Base-by-base conservation (phyloP, 352 stramenopile genomes). In the Globisporangium emineosum region DNA sequence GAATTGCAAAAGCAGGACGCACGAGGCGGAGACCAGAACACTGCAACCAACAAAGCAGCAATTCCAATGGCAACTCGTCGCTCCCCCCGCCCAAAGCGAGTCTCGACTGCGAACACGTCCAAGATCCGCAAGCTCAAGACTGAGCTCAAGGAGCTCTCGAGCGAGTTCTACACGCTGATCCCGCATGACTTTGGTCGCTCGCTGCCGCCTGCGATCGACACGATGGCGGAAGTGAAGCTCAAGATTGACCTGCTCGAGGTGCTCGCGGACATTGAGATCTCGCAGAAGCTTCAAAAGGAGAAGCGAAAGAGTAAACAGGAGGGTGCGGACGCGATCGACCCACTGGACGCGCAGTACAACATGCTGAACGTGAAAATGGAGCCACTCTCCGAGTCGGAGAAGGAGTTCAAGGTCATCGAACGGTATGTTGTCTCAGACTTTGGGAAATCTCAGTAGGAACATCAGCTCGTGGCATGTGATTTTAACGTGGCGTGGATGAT, bases 91-190 rank as follows among this genome's bases (percentile, higher is more conserved):
- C 42, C 42, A 13, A 50, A 50, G 42, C 42, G 42, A 9, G 42
- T 50, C 19, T 27, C 42, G 1, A 50, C 42, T 15, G 52, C 56
- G 53, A 74, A 66, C 64, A 60, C 75, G 32, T 47, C 66, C 5
- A 19, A 77, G 37, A 69, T 77, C 5, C 43, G 60, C 9, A 71
- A 66, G 55, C 69, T 77, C 7, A 76, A 73, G 29, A 33, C 50
- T 0, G 60, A 80, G 30, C 66, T 91, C 9, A 89, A 89, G 47
- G 27, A 69, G 19, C 74, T 89, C 9, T 84, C 79, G 12, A 88
- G 72, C 47, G 75, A 84, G 29, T 90, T 91, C 52, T 91, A 91
- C 68, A 79, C 80, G 57, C 67, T 88, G 9, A 88, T 91, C 37
- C 83, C 83, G 43, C 80, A 91, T 45, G 73, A 88, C 19, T 90